Evolutionary conservation across 2,329 filamentous ascomycete genomes (phyloP), one percentile per base, ranked within the genome.

Genomic region (Arthrinium puccinioides): DNA sequence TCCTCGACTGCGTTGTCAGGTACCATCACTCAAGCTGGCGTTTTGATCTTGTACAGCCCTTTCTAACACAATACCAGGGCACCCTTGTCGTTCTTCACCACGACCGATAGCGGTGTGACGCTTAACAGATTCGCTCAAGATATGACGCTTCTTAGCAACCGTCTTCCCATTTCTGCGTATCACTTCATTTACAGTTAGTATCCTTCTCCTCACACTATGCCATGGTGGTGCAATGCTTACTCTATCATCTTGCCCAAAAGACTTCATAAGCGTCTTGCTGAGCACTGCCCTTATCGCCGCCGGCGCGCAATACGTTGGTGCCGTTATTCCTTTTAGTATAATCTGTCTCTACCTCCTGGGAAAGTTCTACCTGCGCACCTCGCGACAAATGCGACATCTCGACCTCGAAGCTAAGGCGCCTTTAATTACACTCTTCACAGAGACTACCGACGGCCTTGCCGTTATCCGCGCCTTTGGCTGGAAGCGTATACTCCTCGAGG

Each of bases 11-110:
- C 6, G 37, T 38, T 9, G 23, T 38, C 13, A 38, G 9, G 37
- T 30, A 21, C 19, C 19, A 9, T n/a, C n/a, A 29, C 28, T 23
- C n/a, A 28, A 16, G 14, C 20, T 2, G 9, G 2, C 8, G 6
- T 4, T 29, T 7, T 25, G 13, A 9, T 25, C 13, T 25, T 25
- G 8, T 25, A 25, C 13, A 9, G 13, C 13, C 23, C 13, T 25
- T 25, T 25, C 23, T 25, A 25, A 25, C 14, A 20, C 19, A 2
- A 3, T 1, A 16, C 20, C 21, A 40, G 40, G 7, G 47, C 47
- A n/a, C 47, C 47, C 15, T 37, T 50, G 29, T 36, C 38, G 1
- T 50, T 47, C 26, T 43, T 50, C 16, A 36, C 42, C 10, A 42
- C 44, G n/a, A 47, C 36, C 4, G 43, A 45, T 8, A 39, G 38